Evolutionary conservation across 805 yeast genomes (phyloP), one percentile per base, ranked within the genome.

Genomic region (Hermanozyma aechmeae): DNA sequence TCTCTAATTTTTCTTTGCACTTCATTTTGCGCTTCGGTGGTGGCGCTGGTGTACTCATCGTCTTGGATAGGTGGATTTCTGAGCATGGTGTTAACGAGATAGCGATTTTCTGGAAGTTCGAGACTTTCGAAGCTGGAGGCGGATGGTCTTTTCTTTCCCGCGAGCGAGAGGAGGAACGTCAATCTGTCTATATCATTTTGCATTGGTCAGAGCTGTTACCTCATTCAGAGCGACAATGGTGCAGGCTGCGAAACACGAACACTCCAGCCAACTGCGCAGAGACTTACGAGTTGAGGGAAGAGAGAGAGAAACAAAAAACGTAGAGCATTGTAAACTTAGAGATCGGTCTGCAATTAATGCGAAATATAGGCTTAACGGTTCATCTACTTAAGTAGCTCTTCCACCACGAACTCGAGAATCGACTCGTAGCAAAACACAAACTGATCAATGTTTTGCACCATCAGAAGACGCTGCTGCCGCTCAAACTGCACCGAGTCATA

Each of bases 391-490:
- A n/a, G n/a, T n/a, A n/a, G n/a, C n/a, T n/a, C n/a, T n/a, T n/a
- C n/a, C n/a, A n/a, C n/a, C n/a, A n/a, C n/a, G n/a, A n/a, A n/a
- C n/a, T n/a, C n/a, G n/a, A n/a, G n/a, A n/a, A n/a, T n/a, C n/a
- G n/a, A n/a, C 37, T 84, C 92, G 51, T 84, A 83, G 50, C 89
- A 78, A 37, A 76, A 65, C 14, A 79, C 61, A 41, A 70, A 81
- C 52, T 83, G 95, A 34, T 79, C 74, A 34, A 82, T 63, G 44
- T 75, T 79, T 48, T 83, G 94, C 10, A 84, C 94, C 92, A 83
- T 83, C 4, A 86, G 76, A 15, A 83, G 64, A 39, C 95, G 56
- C 51, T 82, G 92, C 36, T 72, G 68, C 40, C 95, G 63, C 44
- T 83, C 73, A 29, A 64, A 68, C 40, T 77, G 73, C 9, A 83